These are phyloP conservation scores for Clohesyomyces aquaticus DNA, from an alignment of 495 filamentous ascomycete genomes.

Conservation along the genomic window DNA sequence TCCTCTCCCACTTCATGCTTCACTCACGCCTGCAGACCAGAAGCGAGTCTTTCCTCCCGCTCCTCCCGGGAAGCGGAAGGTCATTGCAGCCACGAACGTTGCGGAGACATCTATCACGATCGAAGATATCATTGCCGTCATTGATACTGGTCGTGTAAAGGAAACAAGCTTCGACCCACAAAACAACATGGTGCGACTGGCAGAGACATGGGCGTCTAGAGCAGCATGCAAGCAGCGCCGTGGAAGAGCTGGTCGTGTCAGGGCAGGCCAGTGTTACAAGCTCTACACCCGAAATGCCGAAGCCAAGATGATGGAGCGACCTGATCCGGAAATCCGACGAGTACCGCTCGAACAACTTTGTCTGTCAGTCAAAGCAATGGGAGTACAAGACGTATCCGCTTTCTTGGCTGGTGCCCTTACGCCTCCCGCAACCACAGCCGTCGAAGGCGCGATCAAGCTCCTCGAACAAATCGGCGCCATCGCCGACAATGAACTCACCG, in stretches of 20 bases:
- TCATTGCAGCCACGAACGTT: conserved; percentile 93
- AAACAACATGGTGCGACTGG: conserved; percentile 90
- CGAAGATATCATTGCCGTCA: conserved; percentile 93
- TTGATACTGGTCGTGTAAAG: conserved; percentile 93
- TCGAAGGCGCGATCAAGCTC: conserved; percentile 78
- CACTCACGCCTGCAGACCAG: conserved; percentile 83
- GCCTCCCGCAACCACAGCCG: conserved; percentile 79
- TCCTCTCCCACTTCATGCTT: conserved; percentile 88
- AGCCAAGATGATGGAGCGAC: conserved; percentile 81
- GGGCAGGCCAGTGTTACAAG: conserved; percentile 91
- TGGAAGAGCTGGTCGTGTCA: conserved; percentile 89
- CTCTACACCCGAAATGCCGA: conserved; percentile 87
- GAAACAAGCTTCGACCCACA: conserved; percentile 92
- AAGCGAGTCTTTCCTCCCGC: conserved; percentile 78
- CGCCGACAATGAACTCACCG: conserved; percentile 80
- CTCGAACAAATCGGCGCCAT: conserved; percentile 86
- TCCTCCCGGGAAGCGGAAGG: conserved; percentile 80
- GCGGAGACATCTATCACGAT: conserved; percentile 99
- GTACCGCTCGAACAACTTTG: conserved; percentile 95
- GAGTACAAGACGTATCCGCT: conserved; percentile 71
- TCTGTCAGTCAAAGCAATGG: conserved; percentile 93
- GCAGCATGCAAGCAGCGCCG: conserved; percentile 97
- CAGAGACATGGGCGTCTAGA: conserved; percentile 92
- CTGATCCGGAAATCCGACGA: conserved; percentile 89
- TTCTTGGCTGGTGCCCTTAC: conserved; percentile 89